Conservation (phyloP, 345 rosid genomes). For the Kernera saxatilis region DNA sequence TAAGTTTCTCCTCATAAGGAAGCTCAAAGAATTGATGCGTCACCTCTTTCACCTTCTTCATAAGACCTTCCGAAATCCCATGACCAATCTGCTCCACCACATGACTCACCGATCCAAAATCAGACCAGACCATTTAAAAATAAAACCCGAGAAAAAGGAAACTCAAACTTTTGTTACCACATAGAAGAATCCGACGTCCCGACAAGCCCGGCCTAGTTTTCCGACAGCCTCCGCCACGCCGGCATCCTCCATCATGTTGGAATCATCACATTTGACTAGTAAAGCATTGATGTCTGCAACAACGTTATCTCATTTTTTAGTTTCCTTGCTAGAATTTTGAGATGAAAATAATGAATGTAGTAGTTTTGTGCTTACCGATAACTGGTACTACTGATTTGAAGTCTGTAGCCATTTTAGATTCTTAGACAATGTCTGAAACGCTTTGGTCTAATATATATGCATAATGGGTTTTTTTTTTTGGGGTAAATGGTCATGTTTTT, state of each 20-base stretch:
- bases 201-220: slow-evolving; percentile 65
- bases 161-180: slow-evolving; percentile 41
- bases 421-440: neutral
- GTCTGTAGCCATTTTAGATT: slow-evolving; percentile 7
- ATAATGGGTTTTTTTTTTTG: no score
- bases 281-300: slow-evolving; percentile 52
- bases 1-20: slow-evolving; percentile 56
- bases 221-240: slow-evolving; percentile 49
- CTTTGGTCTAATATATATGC: neutral
- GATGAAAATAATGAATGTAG: neutral
- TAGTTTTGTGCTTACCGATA: slow-evolving; percentile 1
- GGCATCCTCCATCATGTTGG: slow-evolving; percentile 48
- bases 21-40: slow-evolving; percentile 46
- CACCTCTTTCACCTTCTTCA: slow-evolving; percentile 43
- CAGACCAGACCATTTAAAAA: neutral
- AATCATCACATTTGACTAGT: slow-evolving; percentile 50
- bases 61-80: slow-evolving; percentile 58
- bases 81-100: slow-evolving; percentile 54
- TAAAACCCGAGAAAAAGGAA: neutral
- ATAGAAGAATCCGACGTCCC: slow-evolving; percentile 80
- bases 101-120: neutral
- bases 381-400: slow-evolving; percentile 6
- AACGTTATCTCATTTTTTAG: neutral
- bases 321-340: neutral
- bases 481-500: no score